A percentile compares a stretch with the other conserved stretches of the same genome.
Evolutionary conservation across 305 asterid species (phyloP).

Genomic region (Stenogyne calaminthoides): DNA sequence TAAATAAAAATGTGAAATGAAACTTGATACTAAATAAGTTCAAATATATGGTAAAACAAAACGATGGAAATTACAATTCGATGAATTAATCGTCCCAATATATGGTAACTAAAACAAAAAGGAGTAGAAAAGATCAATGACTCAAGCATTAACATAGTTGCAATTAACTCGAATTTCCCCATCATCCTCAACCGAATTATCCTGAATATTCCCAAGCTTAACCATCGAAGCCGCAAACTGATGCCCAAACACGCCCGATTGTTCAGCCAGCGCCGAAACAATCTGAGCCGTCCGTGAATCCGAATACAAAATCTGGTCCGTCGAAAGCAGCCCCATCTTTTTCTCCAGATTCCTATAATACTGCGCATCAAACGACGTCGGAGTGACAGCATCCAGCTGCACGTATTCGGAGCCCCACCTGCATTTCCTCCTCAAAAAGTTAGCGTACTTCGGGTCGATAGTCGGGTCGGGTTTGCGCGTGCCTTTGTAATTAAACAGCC

Average conservation of each 20-base stretch:
- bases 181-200: constrained; percentile 35
- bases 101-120: background rate
- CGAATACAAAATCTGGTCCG: constrained; percentile 61
- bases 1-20: too few species aligned
- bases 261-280: constrained; percentile 62
- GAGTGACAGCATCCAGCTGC: constrained; percentile 65
- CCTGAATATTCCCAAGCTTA: constrained; percentile 69
- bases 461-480: constrained; percentile 48
- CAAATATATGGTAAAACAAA: background rate
- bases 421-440: constrained; percentile 72
- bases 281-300: constrained; percentile 73
- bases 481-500: constrained; percentile 58
- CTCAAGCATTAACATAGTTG: constrained; percentile 41
- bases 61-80: background rate
- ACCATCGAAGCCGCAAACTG: constrained; percentile 78
- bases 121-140: background rate
- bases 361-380: constrained; percentile 52
- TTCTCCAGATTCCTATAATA: constrained; percentile 70
- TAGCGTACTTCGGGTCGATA: constrained; percentile 54
- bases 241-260: constrained; percentile 41
- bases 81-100: background rate
- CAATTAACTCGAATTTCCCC: constrained; percentile 68
- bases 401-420: constrained; percentile 89
- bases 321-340: constrained; percentile 68
- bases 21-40: too few species aligned